phyloP scores from a whole-genome alignment of 2,329 filamentous ascomycete species.

The Bipolaris victoriae region DNA sequence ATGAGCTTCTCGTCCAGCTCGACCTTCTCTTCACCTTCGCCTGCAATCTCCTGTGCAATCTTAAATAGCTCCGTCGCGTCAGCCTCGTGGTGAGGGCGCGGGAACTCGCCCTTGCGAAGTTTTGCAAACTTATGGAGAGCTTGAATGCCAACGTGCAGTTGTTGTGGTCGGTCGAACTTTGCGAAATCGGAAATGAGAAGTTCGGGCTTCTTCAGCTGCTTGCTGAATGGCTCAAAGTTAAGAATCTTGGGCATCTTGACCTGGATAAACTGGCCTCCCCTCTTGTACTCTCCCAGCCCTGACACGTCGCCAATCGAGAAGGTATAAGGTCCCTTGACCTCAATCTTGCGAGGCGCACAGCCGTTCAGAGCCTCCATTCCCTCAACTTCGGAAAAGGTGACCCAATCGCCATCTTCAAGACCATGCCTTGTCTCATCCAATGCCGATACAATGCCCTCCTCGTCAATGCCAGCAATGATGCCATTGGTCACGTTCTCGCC shows the following conservation, averaged over 20 bases:
- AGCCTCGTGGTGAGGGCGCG: conserved; percentile 80
- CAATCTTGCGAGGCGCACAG: conserved; percentile 84
- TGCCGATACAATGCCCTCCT: conserved; percentile 88
- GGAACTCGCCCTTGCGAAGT: conserved; percentile 71
- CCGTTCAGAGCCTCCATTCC: conserved; percentile 90
- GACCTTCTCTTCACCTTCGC: conserved; percentile 69
- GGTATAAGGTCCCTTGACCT: conserved; percentile 92
- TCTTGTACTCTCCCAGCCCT: conserved; percentile 82
- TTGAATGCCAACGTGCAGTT: conserved; percentile 91
- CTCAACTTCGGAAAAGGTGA: conserved; percentile 91
- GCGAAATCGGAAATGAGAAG: conserved; percentile 93
- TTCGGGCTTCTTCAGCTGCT: conserved; percentile 84
- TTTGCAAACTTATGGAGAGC: conserved; percentile 87
- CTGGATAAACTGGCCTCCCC: conserved; percentile 89
- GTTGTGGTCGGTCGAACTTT: conserved; percentile 93
- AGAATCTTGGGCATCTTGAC: conserved; percentile 98
- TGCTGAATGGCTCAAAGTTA: conserved; percentile 81
- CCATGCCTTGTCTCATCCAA: conserved; percentile 95
- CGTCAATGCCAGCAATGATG: conserved; percentile 88
- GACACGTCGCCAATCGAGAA: conserved; percentile 96
- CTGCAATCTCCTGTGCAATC: conserved; percentile 75
- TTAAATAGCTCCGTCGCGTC: conserved; percentile 81
- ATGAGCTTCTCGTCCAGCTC: conserved; percentile 93
- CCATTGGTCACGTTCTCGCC: conserved; percentile 87
- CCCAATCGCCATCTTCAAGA: conserved; percentile 93